These are phyloP conservation scores for Glarea lozoyensis DNA, from an alignment of 495 filamentous ascomycete species.

Conservation along the genomic window DNA sequence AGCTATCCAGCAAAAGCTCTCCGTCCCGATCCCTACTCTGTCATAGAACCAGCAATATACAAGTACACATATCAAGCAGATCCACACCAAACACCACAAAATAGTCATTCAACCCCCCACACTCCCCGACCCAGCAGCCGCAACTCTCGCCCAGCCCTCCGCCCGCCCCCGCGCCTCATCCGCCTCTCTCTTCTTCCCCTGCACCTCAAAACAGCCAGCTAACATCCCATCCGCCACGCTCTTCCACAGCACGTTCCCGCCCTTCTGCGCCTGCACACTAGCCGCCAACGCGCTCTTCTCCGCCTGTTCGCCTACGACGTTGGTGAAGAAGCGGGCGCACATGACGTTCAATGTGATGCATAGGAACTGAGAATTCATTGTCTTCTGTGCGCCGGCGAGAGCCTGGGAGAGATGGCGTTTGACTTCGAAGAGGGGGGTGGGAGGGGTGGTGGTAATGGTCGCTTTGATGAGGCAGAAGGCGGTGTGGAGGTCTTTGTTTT, in stretches of 20 bases:
- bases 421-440: conserved; percentile 52
- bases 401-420: conserved; percentile 69
- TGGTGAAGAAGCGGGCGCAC: conserved; percentile 75
- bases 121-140: neutral
- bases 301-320: conserved; percentile 81
- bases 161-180: too few species aligned
- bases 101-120: neutral
- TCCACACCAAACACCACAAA: neutral
- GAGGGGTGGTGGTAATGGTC: conserved; percentile 46
- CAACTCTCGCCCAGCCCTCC: neutral
- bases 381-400: conserved; percentile 33
- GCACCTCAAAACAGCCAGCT: conserved; percentile 61
- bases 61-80: neutral
- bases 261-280: conserved; percentile 62
- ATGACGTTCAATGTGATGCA: conserved; percentile 79
- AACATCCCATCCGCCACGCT: conserved; percentile 78
- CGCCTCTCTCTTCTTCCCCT: conserved; percentile 62
- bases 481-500: conserved; percentile 63
- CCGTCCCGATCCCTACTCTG: neutral
- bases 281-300: conserved; percentile 78
- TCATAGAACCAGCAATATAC: neutral
- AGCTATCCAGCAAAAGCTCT: too few species aligned
- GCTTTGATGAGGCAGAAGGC: conserved; percentile 75
- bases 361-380: conserved; percentile 58
- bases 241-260: conserved; percentile 73